Conservation (phyloP, 2,329 filamentous ascomycete genomes). For the Fusarium oxysporum region DNA sequence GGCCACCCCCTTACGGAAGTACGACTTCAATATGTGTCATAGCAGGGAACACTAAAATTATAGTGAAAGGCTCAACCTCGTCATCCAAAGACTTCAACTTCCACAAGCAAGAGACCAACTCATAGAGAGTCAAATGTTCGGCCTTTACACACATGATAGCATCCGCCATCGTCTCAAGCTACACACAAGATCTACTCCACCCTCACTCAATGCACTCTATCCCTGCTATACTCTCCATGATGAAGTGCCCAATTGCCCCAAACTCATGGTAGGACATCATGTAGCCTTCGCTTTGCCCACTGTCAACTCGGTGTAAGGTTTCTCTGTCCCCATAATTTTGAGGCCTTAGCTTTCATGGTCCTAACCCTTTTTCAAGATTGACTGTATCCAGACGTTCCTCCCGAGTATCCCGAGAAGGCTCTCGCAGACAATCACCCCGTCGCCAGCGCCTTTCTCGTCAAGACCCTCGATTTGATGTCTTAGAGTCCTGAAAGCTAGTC, state of each 20-base stretch:
- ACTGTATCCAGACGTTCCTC: background rate
- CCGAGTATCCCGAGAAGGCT: background rate
- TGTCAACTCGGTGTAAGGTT: too few species aligned
- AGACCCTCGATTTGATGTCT: background rate
- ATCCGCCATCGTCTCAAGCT: background rate
- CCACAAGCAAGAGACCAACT: background rate
- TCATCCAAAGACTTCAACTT: background rate
- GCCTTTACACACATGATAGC: background rate
- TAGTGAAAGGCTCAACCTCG: background rate
- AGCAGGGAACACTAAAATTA: background rate
- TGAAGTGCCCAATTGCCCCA: too few species aligned
- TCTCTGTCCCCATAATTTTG: too few species aligned
- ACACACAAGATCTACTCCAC: background rate
- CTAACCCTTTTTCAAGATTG: background rate
- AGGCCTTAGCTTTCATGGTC: too few species aligned
- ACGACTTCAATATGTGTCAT: fast-evolving
- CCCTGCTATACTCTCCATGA: too few species aligned
- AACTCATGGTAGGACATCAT: background rate
- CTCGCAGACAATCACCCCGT: fast-evolving
- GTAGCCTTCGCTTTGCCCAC: too few species aligned
- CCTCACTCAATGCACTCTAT: too few species aligned
- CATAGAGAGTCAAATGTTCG: background rate
- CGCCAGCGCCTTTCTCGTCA: background rate
- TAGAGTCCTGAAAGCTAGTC: fast-evolving
- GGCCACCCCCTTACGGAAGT: fast-evolving